Base-by-base conservation (phyloP, 1,284 basidiomycete species). In the Cystobasidiaceae sp. region DNA sequence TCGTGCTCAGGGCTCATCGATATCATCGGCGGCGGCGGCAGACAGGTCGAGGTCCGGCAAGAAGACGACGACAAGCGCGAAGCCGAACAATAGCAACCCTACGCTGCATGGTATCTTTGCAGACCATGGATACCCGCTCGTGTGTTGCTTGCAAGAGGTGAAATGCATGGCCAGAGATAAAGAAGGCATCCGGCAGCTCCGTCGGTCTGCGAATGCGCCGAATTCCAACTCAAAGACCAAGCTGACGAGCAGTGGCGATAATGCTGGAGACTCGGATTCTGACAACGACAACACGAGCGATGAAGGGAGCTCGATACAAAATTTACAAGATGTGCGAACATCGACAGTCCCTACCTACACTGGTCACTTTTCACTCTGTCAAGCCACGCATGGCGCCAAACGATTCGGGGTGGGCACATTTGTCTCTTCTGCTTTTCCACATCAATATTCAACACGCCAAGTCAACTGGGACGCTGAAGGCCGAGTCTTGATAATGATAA, bases 381-480 rank as follows among this genome's bases (percentile, higher is more conserved):
- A 43, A 2, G 46, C 60, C n/a, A 41, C 19, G 1, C 32, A 23
- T 27, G 68, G 68, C 1, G 33, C 48, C 11, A 52, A 50, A 30
- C 50, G 65, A 21, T 69, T 69, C 27, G 68, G 68, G 13, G 68
- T 69, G 28, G 59, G 33, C 15, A 69, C 65, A 11, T 66, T 57
- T 25, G 45, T 69, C 4, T 57, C 60, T 4, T 57, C 52, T 15
- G 6, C 44, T 11, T 63, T 61, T 45, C 33, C 39, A 11, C 41
- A 57, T 23, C 48, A 57, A 27, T 50, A 57, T 23, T 33, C 37
- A 15, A 58, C 33, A 11, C 48, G 68, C 28, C 60, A 66, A 46
- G 68, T 69, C n/a, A 54, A 51, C n/a, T 69, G 68, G 68, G 68
- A 69, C 30, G 54, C 32, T 15, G 68, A 69, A 51, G 68, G 68